These are phyloP conservation scores for Lentinula sp. DNA, from an alignment of 768 basidiomycete genomes.

Conservation along the genomic window DNA sequence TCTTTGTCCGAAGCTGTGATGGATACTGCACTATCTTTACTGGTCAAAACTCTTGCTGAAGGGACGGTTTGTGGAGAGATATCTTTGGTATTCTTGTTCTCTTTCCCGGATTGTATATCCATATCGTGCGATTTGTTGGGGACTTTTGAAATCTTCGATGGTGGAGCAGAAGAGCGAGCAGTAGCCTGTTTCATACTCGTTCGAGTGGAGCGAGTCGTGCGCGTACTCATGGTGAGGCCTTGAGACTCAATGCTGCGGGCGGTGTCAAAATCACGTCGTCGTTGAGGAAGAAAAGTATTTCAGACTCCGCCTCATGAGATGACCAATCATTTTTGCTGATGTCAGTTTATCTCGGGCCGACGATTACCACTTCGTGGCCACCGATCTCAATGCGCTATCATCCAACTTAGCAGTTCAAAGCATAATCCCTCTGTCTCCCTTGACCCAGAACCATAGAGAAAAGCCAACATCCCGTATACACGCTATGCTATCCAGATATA, in stretches of 20 bases:
- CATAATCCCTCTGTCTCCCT: no score
- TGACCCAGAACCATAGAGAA: no score
- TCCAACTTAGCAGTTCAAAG: no score
- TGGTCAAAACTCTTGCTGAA: not conserved
- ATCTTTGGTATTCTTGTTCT: constrained; percentile 15
- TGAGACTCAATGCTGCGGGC: not conserved
- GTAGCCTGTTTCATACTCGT: not conserved
- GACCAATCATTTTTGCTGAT: not conserved
- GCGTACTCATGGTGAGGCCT: constrained; percentile 7
- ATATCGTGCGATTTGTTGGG: constrained; percentile 6
- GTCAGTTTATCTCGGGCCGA: not conserved
- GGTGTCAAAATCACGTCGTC: not conserved
- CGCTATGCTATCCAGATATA: no score
- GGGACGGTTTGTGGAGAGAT: constrained; percentile 16
- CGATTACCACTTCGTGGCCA: no score
- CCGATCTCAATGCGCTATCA: no score
- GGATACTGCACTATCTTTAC: not conserved
- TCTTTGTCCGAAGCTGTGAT: constrained; percentile 16
- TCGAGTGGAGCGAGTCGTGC: constrained; percentile 5
- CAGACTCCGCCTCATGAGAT: not conserved
- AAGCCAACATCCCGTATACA: no score
- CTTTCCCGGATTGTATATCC: constrained; percentile 19
- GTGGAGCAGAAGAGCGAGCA: not conserved
- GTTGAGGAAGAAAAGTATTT: not conserved
- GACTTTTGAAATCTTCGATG: not conserved